Conservation (phyloP, 768 basidiomycete species). For the Inosperma sp. region DNA sequence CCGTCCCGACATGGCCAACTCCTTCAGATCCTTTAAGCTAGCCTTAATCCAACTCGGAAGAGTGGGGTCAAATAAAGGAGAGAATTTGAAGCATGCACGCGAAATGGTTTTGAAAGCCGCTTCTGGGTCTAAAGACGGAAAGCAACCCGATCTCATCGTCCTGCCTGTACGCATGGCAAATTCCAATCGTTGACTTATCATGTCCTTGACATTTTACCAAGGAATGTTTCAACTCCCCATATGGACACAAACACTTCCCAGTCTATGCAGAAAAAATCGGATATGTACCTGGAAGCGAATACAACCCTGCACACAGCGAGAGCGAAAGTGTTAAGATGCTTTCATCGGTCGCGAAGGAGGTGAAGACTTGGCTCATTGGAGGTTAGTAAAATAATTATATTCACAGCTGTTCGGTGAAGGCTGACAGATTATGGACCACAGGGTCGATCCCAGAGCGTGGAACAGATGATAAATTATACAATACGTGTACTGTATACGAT, state of each 20-base stretch:
- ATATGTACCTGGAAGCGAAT: constrained; percentile 52
- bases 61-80: constrained; percentile 62
- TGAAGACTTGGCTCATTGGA: constrained; percentile 86
- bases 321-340: constrained; percentile 83
- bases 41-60: constrained; percentile 89
- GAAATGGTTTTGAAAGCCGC: constrained; percentile 77
- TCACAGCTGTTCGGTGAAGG: not conserved
- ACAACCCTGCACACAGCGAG: constrained; percentile 47
- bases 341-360: constrained; percentile 72
- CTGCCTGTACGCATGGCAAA: not conserved
- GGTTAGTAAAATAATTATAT: constrained; percentile 41
- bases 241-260: constrained; percentile 76
- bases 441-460: constrained; percentile 87
- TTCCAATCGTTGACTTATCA: not conserved
- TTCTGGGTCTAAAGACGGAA: constrained; percentile 15
- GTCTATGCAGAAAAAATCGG: constrained; percentile 78
- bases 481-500: constrained; percentile 89
- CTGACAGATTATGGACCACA: constrained; percentile 28
- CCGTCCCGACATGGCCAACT: not conserved
- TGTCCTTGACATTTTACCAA: constrained; percentile 24
- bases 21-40: constrained; percentile 62
- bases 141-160: constrained; percentile 2
- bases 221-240: constrained; percentile 91
- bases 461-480: constrained; percentile 68
- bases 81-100: constrained; percentile 79